Percentiles rank a stretch among this genome's conserved stretches.
These are phyloP conservation scores for Diaporthe ilicicola DNA, from an alignment of 2,329 filamentous ascomycete species.

Conservation along the genomic window DNA sequence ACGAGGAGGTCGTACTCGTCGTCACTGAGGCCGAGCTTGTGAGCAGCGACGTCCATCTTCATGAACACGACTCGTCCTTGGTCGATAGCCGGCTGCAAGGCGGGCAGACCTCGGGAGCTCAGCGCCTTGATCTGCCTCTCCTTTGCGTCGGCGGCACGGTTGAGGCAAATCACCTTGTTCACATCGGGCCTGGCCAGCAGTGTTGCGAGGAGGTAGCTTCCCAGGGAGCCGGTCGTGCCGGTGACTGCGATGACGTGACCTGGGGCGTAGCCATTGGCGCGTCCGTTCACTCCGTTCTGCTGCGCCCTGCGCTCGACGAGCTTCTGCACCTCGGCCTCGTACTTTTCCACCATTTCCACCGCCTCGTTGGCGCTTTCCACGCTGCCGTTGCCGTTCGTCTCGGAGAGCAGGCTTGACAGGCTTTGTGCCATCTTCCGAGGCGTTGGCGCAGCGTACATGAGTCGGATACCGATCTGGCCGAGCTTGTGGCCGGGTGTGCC, in stretches of 20 bases:
- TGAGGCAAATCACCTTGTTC: slow-evolving; percentile 29
- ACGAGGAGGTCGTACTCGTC: slow-evolving; percentile 41
- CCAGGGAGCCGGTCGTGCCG: slow-evolving; percentile 29
- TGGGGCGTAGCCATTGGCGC: not conserved
- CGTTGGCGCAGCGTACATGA: slow-evolving; percentile 18
- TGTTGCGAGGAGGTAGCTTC: slow-evolving; percentile 28
- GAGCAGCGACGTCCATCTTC: slow-evolving; percentile 44
- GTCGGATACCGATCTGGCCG: slow-evolving; percentile 2
- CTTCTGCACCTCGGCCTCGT: slow-evolving; percentile 44
- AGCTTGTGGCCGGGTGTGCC: slow-evolving; percentile 14
- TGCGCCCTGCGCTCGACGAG: slow-evolving; percentile 37
- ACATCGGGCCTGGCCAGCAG: slow-evolving; percentile 25
- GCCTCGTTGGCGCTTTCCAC: not conserved
- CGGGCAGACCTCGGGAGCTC: slow-evolving; percentile 15
- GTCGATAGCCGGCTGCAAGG: slow-evolving; percentile 19
- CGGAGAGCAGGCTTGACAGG: slow-evolving; percentile 10
- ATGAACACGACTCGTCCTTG: slow-evolving; percentile 21
- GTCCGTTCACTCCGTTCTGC: slow-evolving; percentile 6
- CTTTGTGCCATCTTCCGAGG: slow-evolving; percentile 1
- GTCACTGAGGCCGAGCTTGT: slow-evolving; percentile 48
- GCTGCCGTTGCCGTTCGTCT: not conserved
- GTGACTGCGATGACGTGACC: slow-evolving; percentile 28
- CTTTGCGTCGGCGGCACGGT: slow-evolving; percentile 25
- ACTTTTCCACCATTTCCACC: slow-evolving; percentile 26
- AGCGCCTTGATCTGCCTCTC: slow-evolving; percentile 19